Base-by-base conservation (phyloP, 2,329 filamentous ascomycete species). In the Acarospora socialis region DNA sequence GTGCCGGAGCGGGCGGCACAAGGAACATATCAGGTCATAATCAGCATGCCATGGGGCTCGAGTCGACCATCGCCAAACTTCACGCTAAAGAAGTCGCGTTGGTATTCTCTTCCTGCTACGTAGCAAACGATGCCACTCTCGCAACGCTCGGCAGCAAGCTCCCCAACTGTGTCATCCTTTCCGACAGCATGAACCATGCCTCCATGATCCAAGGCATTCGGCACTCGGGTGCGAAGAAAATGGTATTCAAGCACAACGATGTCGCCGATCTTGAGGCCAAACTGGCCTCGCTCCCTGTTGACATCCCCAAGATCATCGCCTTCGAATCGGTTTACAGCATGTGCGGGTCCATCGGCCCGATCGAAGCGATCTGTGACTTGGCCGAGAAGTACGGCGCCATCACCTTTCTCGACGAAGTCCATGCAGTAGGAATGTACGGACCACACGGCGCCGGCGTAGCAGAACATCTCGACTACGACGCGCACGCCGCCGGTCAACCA, bases 201-300 rank as follows among this genome's bases (percentile, higher is more conserved):
- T 95, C 87, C 4, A 98, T 98, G 90, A 98, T 98, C 40, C 90
- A 95, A 59, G 90, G 90, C 27, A 98, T 98, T 48, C 82, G 90
- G 26, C 90, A 98, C 59, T 95, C 87, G 7, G 86, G 87, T 27
- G 86, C 90, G 22, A 87, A 81, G 63, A 98, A 98, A 68, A 71
- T 95, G 57, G 87, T 98, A 16, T 98, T 95, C 71, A 92, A 92
- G 63, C 90, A 98, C 63, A 98, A 98, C 50, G 86, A 98, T 49
- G 59, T 95, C n/a, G 74, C 68, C 24, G 90, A 98, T 48, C 66
- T 98, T 10, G 90, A 98, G 63, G 73, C 73, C 30, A 95, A 98
- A 60, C 67, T 98, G 43, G 84, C 86, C 3, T 80, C 84, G 8
- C 68, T 98, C 24, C 84, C 87, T 1, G 61, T 80, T 1, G 70